Conservation (phyloP, 192 early-diverging fungal genomes). For the Coemansia sp. region DNA sequence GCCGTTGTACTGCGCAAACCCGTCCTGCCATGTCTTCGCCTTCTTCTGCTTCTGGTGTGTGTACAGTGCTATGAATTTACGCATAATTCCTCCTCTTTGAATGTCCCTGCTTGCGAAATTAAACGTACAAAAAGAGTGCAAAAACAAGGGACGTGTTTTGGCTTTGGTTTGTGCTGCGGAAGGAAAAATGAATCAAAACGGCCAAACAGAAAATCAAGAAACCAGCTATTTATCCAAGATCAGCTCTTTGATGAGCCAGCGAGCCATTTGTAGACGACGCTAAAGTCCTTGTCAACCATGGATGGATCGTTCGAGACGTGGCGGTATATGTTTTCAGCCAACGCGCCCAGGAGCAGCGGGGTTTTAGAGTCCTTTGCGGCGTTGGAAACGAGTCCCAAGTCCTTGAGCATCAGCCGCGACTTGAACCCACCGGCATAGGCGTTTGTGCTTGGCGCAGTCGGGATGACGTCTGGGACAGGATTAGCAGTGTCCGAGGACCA, state of each 20-base stretch:
- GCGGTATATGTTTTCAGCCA: constrained; percentile 83
- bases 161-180: background rate
- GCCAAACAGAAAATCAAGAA: background rate
- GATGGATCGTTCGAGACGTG: constrained; percentile 63
- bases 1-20: constrained; percentile 26
- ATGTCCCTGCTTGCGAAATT: background rate
- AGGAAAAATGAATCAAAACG: no score
- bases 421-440: constrained; percentile 92
- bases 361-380: constrained; percentile 83
- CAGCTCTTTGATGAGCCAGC: background rate
- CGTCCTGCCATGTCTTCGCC: constrained; percentile 57
- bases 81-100: constrained; percentile 2
- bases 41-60: constrained; percentile 55
- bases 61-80: constrained; percentile 47
- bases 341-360: constrained; percentile 70
- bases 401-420: constrained; percentile 88
- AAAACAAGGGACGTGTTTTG: no score
- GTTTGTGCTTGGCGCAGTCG: constrained; percentile 73
- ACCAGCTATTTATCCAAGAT: background rate
- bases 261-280: constrained; percentile 65
- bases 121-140: background rate
- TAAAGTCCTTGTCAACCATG: constrained; percentile 83
- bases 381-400: constrained; percentile 83
- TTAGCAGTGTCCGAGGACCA: constrained; percentile 94
- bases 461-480: constrained; percentile 80